phyloP scores from a whole-genome alignment of 192 early-diverging fungal species.

The Coemansia sp. region DNA sequence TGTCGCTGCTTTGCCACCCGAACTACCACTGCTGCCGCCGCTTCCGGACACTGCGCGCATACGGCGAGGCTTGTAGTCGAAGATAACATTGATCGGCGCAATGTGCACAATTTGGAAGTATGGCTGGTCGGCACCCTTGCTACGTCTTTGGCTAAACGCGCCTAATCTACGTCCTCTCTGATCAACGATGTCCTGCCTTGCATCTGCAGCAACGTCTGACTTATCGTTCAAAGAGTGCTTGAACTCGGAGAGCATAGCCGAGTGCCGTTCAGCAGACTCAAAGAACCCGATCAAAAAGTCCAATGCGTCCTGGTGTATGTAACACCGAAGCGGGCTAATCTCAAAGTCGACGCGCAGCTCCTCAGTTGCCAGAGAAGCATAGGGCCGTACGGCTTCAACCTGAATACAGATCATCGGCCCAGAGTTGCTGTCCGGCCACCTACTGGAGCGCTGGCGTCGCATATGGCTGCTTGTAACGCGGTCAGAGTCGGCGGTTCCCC shows the following conservation, averaged over 20 bases:
- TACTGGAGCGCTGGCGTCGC: constrained; percentile 37
- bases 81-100: constrained; percentile 73
- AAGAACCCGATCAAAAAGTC: constrained; percentile 82
- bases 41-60: constrained; percentile 61
- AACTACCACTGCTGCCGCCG: background rate
- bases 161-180: background rate
- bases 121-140: constrained; percentile 21
- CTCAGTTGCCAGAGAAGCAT: constrained; percentile 35
- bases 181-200: background rate
- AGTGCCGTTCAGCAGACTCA: constrained; percentile 34
- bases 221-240: background rate
- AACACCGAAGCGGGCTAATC: constrained; percentile 79
- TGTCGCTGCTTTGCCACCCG: background rate
- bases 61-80: constrained; percentile 98
- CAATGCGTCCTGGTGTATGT: constrained; percentile 93
- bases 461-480: constrained; percentile 36
- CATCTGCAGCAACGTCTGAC: background rate
- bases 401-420: constrained; percentile 46
- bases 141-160: constrained; percentile 11
- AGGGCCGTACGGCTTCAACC: constrained; percentile 52
- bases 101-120: constrained; percentile 67
- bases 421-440: constrained; percentile 40
- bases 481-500: constrained; percentile 44
- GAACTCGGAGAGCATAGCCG: constrained; percentile 3
- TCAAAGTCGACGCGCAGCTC: constrained; percentile 58